phyloP scores from a whole-genome alignment of 2,329 filamentous ascomycete genomes.

The Pezicula carpinea region DNA sequence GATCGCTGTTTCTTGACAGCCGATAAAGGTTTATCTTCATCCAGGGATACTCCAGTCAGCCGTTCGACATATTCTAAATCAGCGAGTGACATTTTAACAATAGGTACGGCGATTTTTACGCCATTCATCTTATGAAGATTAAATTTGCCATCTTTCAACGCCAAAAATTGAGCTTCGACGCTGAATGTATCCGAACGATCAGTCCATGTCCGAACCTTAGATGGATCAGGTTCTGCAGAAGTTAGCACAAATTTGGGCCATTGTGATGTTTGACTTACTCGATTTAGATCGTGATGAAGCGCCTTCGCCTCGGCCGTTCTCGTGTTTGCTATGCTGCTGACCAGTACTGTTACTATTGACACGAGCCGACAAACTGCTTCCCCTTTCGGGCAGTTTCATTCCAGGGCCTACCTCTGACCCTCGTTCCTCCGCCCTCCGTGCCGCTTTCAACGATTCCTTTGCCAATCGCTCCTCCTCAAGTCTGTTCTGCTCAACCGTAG shows the following conservation, averaged over 20 bases:
- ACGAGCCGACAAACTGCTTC: constrained; percentile 69
- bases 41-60: constrained; percentile 78
- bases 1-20: constrained; percentile 57
- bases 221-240: constrained; percentile 68
- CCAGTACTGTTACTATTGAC: constrained; percentile 62
- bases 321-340: constrained; percentile 68
- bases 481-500: constrained; percentile 71
- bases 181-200: constrained; percentile 95
- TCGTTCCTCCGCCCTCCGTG: constrained; percentile 53
- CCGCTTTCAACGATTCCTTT: constrained; percentile 68
- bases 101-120: constrained; percentile 94
- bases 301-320: constrained; percentile 58
- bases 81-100: constrained; percentile 91
- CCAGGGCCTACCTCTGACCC: constrained; percentile 71
- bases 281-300: constrained; percentile 57
- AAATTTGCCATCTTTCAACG: constrained; percentile 91
- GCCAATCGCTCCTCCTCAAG: constrained; percentile 79
- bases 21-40: constrained; percentile 88
- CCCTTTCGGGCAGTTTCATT: constrained; percentile 70
- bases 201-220: constrained; percentile 87
- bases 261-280: constrained; percentile 52
- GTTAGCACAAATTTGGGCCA: constrained; percentile 15
- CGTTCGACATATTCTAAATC: constrained; percentile 94
- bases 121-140: constrained; percentile 97
- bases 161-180: constrained; percentile 94